Conservation (phyloP, 257 asterid genomes). For the Solanum megistacrolobum region DNA sequence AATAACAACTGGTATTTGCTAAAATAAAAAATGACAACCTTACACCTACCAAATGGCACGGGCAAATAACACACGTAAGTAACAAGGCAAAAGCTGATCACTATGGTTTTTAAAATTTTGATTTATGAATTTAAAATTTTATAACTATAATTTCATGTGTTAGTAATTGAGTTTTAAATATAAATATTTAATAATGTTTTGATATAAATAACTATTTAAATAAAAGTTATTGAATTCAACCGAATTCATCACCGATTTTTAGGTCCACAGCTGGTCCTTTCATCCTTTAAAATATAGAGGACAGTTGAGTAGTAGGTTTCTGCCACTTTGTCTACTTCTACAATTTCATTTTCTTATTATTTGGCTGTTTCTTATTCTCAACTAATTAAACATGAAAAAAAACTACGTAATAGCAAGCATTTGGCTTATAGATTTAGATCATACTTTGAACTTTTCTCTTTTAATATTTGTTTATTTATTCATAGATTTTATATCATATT, state of each 20-base stretch:
- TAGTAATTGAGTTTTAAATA: too few relatives aligned
- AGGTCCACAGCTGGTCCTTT: not conserved
- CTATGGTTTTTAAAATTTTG: not conserved
- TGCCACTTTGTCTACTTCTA: constrained; percentile 7
- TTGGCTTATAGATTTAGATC: not conserved
- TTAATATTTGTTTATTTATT: not conserved
- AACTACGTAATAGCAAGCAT: not conserved
- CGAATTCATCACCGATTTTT: too few relatives aligned
- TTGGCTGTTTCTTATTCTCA: not conserved
- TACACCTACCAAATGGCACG: not conserved
- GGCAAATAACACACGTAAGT: not conserved
- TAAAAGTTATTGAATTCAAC: not conserved
- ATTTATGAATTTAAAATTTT: too few relatives aligned
- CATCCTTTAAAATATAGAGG: not conserved
- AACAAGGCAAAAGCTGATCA: too few relatives aligned
- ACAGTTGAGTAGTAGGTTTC: constrained; percentile 34
- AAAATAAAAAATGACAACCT: not conserved
- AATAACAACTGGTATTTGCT: not conserved
- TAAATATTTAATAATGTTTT: too few relatives aligned
- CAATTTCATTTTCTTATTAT: not conserved
- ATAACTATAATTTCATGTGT: too few relatives aligned
- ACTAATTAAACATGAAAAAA: not conserved
- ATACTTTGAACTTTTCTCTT: not conserved
- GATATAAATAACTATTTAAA: too few relatives aligned
- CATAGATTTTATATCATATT: too few relatives aligned